Conservation (phyloP, 2,329 filamentous ascomycete genomes). For the Ascochyta pisi region DNA sequence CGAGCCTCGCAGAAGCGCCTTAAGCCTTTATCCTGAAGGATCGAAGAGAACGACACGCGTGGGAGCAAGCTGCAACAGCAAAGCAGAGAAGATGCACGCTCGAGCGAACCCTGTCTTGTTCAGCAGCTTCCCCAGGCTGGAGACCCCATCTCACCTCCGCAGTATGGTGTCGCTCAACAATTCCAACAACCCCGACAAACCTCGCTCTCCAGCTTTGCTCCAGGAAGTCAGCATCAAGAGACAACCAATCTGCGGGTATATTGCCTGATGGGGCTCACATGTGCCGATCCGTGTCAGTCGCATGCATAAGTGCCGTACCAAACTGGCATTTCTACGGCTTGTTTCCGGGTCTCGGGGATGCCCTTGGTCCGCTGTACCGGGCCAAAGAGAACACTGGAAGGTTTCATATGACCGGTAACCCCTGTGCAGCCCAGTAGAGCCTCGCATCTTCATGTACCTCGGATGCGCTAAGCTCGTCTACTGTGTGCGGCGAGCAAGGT, state of each 20-base stretch:
- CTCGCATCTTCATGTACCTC: neutral
- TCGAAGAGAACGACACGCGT: neutral
- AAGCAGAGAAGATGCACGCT: neutral
- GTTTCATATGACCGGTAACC: neutral
- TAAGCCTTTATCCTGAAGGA: constrained; percentile 1
- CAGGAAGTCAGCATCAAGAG: neutral
- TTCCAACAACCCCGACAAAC: neutral
- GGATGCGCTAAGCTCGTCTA: constrained; percentile 1
- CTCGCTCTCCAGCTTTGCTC: constrained; percentile 8
- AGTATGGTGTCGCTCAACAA: constrained; percentile 2
- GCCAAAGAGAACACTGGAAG: neutral
- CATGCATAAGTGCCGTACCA: constrained; percentile 5
- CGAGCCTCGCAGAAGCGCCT: constrained; percentile 1
- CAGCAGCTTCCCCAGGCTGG: constrained; percentile 9
- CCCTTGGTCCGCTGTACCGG: neutral
- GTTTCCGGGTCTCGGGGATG: constrained; percentile 1
- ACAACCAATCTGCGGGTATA: constrained; percentile 5
- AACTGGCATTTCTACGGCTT: neutral
- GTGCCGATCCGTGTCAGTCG: constrained; percentile 14
- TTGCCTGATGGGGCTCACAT: neutral
- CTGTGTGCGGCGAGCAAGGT: neutral
- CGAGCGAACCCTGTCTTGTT: neutral
- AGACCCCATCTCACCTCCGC: constrained; percentile 4
- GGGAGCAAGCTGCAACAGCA: neutral
- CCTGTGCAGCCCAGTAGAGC: constrained; percentile 2